Conservation (phyloP, 1,284 basidiomycete species). For the Cutaneotrichosporon spelunceum region DNA sequence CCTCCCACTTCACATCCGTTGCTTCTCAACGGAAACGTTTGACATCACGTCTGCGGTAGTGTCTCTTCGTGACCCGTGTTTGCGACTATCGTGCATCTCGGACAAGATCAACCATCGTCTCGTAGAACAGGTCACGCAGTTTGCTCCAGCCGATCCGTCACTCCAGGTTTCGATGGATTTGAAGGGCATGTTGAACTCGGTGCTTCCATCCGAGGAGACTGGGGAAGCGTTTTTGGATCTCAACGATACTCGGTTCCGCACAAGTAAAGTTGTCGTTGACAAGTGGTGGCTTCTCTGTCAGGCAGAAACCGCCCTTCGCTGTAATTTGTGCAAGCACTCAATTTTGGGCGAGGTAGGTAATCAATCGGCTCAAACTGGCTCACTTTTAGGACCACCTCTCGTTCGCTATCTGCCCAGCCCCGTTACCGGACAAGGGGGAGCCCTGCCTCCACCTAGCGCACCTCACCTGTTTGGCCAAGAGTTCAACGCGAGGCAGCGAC, state of each 20-base stretch:
- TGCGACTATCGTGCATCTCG: slow-evolving; percentile 23
- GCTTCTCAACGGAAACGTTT: slow-evolving; percentile 60
- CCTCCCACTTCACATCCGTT: slow-evolving; percentile 55
- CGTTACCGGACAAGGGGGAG: slow-evolving; percentile 19
- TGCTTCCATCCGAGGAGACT: slow-evolving; percentile 54
- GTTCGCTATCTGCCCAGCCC: slow-evolving; percentile 57
- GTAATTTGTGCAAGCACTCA: slow-evolving; percentile 58
- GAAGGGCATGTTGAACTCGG: slow-evolving; percentile 52
- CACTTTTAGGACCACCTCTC: slow-evolving; percentile 58
- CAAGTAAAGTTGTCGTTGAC: slow-evolving; percentile 24
- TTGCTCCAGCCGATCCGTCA: background rate
- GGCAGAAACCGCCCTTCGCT: slow-evolving; percentile 42
- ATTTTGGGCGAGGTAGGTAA: slow-evolving; percentile 53
- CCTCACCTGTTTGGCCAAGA: slow-evolving; percentile 62
- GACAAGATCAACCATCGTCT: background rate
- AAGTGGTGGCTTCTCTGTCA: slow-evolving; percentile 25
- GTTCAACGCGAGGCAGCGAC: background rate
- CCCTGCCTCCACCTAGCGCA: slow-evolving; percentile 57
- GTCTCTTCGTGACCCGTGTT: background rate
- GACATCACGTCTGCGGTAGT: slow-evolving; percentile 17
- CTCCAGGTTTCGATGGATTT: background rate
- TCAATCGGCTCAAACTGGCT: slow-evolving; percentile 45
- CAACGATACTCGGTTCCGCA: slow-evolving; percentile 59
- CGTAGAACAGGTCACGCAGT: background rate
- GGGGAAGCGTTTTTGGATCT: slow-evolving; percentile 58